Base-by-base conservation (phyloP, 306 rosid species). In the Chamaecrista fasciculata region DNA sequence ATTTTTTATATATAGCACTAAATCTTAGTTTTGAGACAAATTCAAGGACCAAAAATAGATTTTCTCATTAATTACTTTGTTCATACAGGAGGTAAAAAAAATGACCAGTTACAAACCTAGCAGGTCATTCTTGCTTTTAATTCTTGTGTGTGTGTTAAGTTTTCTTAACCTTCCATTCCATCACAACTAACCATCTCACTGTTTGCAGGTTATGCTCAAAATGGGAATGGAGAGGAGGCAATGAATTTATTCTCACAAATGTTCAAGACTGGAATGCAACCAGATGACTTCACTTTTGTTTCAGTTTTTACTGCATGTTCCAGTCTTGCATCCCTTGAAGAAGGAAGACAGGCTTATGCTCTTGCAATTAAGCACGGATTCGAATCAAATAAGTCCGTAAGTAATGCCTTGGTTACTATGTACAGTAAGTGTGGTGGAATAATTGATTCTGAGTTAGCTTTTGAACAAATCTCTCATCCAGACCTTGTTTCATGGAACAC, bases 401-500 rank as follows among this genome's bases (percentile, higher is more conserved):
- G 28, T 34, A 59, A 39, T 9, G 46, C 65, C 46, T 34, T 59
- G 46, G 12, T 59, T 33, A 59, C 65, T 16, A 59, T 59, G 65
- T 34, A 59, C 46, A 59, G 65, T 46, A 59, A 59, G 34, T 59
- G 46, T 0, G 46, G 65, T 0, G 46, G 44, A 33, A 59, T 33
- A 0, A 1, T 8, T 59, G 44, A 59, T 16, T 59, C 65, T 18
- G 65, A 59, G 16, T 59, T 34, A 59, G 65, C 16, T 33, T 59
- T 59, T 18, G 44, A 1, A 11, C 46, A 59, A 31, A 59, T 59
- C 19, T 33, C 44, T 33, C 46, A 34, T 31, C 65, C 65, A 31
- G 65, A 59, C 46, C 65, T 59, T 18, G 44, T 59, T 59, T 59
- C 46, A 59, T 59, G 65, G 65, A 59, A 59, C 44, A 33, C 65